Evolutionary conservation across 208 protist genomes (phyloP).

Genomic region (Trypanosoma vivax): DNA sequence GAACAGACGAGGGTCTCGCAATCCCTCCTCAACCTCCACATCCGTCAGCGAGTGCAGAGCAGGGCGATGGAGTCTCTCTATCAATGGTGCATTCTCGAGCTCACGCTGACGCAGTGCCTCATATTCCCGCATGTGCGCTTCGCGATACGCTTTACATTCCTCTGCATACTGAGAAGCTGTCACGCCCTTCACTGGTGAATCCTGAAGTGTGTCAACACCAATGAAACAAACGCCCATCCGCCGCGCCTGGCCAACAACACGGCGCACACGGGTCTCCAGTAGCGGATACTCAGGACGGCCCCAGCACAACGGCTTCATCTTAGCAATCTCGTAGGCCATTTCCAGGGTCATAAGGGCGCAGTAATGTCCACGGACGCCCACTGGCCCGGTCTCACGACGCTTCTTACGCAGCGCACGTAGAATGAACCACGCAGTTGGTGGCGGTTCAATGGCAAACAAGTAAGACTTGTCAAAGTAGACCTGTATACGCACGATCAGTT

Average conservation of each 20-base stretch:
- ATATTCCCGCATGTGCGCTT: conserved; percentile 76
- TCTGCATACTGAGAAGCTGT: conserved; percentile 69
- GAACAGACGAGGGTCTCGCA: conserved; percentile 72
- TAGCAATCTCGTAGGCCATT: conserved; percentile 88
- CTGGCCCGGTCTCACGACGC: conserved; percentile 68
- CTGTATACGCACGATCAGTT: conserved; percentile 86
- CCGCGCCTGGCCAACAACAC: conserved; percentile 75
- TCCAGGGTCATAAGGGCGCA: conserved; percentile 84
- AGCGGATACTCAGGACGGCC: conserved; percentile 65
- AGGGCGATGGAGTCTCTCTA: conserved; percentile 75
- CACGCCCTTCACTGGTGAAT: conserved; percentile 70
- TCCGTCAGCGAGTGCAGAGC: conserved; percentile 53
- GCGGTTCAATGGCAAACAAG: conserved; percentile 77
- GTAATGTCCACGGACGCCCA: conserved; percentile 49
- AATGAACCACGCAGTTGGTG: conserved; percentile 83
- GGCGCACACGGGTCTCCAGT: conserved; percentile 80
- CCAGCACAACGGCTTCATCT: conserved; percentile 84
- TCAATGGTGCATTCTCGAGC: conserved; percentile 60
- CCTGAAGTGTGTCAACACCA: conserved; percentile 70
- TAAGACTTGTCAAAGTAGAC: conserved; percentile 92
- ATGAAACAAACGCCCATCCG: conserved; percentile 87
- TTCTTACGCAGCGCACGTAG: conserved; percentile 74
- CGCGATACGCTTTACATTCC: conserved; percentile 59
- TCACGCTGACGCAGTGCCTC: conserved; percentile 53
- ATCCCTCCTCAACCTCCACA: conserved; percentile 66